Evolutionary conservation across 805 yeast species (phyloP), one percentile per base, ranked within the genome.

Genomic region (Yarrowia sp.): DNA sequence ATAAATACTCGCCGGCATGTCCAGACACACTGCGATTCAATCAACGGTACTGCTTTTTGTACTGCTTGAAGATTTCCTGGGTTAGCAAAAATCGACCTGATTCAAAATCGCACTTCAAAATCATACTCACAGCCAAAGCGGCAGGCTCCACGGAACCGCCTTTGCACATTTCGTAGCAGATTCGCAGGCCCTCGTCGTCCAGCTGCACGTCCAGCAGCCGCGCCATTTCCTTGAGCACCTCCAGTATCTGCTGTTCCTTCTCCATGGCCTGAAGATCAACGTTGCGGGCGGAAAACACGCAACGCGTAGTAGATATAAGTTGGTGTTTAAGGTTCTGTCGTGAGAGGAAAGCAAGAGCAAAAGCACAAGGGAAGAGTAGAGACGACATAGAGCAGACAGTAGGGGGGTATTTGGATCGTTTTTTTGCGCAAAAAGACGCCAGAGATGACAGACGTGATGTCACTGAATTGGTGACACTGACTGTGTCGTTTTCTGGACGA

Each of bases 141-240:
- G 46, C 61, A 24, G 61, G 61, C 35, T 54, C 61, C 14, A 38
- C 61, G 17, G 38, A 30, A 4, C 61, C 61, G 17, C 21, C 61
- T 19, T 54, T 54, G 46, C 61, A 54, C 46, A 54, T 36, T 38
- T 54, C 41, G 61, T 54, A 54, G 26, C 61, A 54, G 10, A 54
- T 54, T 16, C 35, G 5, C 33, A 54, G 24, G 4, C 61, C 40
- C 46, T 38, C 35, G 14, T 54, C 46, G 35, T 54, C 61, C 46
- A 54, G 46, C 7, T 35, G 46, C 33, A 54, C 61, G 46, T 54
- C 61, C 46, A 54, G 35, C 38, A 38, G 44, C 35, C 46, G 44
- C 24, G 61, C 61, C 61, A 54, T 36, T 36, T 54, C 46, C 33
- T 26, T 26, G 30, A 54, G 38, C 11, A 51, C 41, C 43, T 33